phyloP scores from a whole-genome alignment of 805 yeast species.

The Soucietia sequanensis region DNA sequence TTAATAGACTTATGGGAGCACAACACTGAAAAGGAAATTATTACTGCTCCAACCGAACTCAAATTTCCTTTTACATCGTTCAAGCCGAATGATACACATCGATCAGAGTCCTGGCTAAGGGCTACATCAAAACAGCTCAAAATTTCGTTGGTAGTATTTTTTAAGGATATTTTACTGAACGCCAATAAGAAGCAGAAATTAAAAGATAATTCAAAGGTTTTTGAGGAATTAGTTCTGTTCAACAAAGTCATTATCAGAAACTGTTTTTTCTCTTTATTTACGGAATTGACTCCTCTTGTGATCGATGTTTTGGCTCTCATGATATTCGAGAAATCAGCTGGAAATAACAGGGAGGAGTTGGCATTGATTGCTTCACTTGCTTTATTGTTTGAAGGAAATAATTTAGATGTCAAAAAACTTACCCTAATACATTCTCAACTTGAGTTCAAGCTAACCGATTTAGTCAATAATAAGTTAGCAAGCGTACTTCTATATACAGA shows the following conservation, averaged over 20 bases:
- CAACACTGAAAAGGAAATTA: neutral
- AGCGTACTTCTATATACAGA: constrained; percentile 25
- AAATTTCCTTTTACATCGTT: no score
- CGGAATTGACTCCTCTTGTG: constrained; percentile 26
- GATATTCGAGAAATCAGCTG: no score
- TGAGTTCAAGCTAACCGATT: constrained; percentile 21
- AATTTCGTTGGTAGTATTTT: constrained; percentile 28
- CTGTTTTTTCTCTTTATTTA: constrained; percentile 32
- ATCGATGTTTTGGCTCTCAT: constrained; percentile 29
- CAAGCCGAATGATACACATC: constrained; percentile 5
- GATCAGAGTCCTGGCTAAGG: constrained; percentile 32
- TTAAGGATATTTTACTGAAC: constrained; percentile 25
- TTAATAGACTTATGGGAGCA: constrained; percentile 13
- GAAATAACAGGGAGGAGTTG: no score
- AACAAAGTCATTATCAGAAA: constrained; percentile 16
- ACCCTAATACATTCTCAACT: constrained; percentile 13
- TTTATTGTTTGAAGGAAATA: constrained; percentile 6
- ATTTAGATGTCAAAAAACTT: constrained; percentile 7
- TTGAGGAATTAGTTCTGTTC: constrained; percentile 20
- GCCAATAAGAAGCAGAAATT: constrained; percentile 18
- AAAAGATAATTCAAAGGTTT: constrained; percentile 21
- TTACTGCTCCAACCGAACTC: no score
- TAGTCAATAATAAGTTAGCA: constrained; percentile 24
- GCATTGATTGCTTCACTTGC: no score
- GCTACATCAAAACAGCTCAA: constrained; percentile 40